Percentiles rank a stretch among this genome's conserved stretches.
These are phyloP conservation scores for Thoreauomyces humboldtii DNA, from an alignment of 192 early-diverging fungal species.

Conservation along the genomic window DNA sequence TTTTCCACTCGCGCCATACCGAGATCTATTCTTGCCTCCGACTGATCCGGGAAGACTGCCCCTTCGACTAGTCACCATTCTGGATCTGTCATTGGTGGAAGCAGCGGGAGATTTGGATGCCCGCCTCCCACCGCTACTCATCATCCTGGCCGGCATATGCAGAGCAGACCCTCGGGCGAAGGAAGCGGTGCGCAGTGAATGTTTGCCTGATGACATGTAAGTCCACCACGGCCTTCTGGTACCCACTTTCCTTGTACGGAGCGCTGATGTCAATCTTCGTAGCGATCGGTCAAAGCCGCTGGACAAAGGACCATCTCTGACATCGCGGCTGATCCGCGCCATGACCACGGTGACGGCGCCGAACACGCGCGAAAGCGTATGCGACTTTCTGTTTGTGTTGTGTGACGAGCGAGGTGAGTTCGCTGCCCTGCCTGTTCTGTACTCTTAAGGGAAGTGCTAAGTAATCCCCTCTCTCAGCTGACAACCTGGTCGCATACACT, in stretches of 20 bases:
- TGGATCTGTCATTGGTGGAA: slow-evolving; percentile 28
- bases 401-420: slow-evolving; percentile 57
- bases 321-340: slow-evolving; percentile 61
- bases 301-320: slow-evolving; percentile 58
- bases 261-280: not conserved
- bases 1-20: slow-evolving; percentile 47
- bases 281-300: slow-evolving; percentile 73
- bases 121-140: slow-evolving; percentile 61
- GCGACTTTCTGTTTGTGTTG: slow-evolving; percentile 64
- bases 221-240: no score
- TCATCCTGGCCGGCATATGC: slow-evolving; percentile 63
- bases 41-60: no score
- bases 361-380: slow-evolving; percentile 56
- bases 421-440: no score
- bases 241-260: no score
- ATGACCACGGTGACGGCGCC: slow-evolving; percentile 67
- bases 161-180: slow-evolving; percentile 44
- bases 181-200: slow-evolving; percentile 31
- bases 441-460: no score
- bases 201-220: slow-evolving; percentile 73
- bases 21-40: no score
- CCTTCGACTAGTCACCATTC: slow-evolving; percentile 27
- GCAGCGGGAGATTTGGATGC: slow-evolving; percentile 56
- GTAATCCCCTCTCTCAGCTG: slow-evolving; percentile 40
- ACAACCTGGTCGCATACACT: slow-evolving; percentile 61